Conservation (phyloP, 148 eudicot species). For the Linanthus parryae region DNA sequence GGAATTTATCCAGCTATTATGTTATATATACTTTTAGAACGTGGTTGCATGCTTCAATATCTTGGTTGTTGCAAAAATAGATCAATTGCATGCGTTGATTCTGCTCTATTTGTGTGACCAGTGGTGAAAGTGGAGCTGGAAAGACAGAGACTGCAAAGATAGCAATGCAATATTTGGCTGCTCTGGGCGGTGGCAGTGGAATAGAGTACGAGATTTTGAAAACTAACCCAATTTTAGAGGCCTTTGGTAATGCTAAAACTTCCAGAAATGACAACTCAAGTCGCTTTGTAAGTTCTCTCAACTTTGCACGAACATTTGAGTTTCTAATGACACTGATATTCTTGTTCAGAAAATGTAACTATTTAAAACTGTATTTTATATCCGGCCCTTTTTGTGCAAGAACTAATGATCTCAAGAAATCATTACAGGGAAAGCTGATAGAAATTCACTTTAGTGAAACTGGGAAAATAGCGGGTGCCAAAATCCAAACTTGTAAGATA, state of each 20-base stretch:
- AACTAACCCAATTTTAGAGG: slow-evolving; percentile 92
- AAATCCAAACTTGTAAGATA: slow-evolving; percentile 91
- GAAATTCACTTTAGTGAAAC: slow-evolving; percentile 97
- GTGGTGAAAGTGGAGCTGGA: slow-evolving; percentile 99
- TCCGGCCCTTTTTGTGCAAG: slow-evolving; percentile 6
- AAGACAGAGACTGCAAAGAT: slow-evolving; percentile 99
- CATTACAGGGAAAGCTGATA: slow-evolving; percentile 88
- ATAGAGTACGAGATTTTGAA: slow-evolving; percentile 87
- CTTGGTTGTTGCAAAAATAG: not conserved
- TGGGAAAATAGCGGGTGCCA: slow-evolving; percentile 97
- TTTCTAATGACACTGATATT: not conserved
- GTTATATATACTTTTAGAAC: too few relatives aligned
- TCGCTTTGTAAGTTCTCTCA: slow-evolving; percentile 74
- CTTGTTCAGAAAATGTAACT: not conserved
- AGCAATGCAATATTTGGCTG: slow-evolving; percentile 99
- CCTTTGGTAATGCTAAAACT: slow-evolving; percentile 98
- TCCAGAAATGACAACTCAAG: slow-evolving; percentile 90
- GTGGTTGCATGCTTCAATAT: too few relatives aligned
- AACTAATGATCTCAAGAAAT: slow-evolving; percentile 8
- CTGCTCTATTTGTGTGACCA: slow-evolving; percentile 22
- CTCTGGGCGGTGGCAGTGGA: slow-evolving; percentile 97
- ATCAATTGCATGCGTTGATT: not conserved
- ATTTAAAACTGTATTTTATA: slow-evolving; percentile 2
- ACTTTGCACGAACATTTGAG: slow-evolving; percentile 5
- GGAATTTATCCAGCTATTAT: too few relatives aligned